Base-by-base conservation (phyloP, 805 yeast species). In the Hanseniaspora taiwanica region DNA sequence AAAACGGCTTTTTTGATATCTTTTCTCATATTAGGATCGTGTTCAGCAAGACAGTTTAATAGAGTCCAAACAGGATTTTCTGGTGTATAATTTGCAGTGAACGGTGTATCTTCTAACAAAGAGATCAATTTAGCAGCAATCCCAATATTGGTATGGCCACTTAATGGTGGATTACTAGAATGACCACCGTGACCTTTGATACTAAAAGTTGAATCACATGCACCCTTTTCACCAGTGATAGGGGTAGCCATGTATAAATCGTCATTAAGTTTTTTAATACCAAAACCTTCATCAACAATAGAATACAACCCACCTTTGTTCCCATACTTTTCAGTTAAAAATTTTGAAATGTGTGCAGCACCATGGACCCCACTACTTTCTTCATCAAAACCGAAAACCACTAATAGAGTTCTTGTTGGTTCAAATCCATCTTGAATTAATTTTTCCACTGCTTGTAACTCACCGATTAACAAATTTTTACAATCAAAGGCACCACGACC, bases 401-500 rank as follows among this genome's bases (percentile, higher is more conserved):
- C 53, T 9, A 83, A 45, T 13, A 81, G 55, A 1, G 83, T 68
- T 57, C 94, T 72, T 39, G 66, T 56, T n/a, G 86, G 83, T 34
- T 53, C 42, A 59, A 66, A 80, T 1, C 68, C 76, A 17, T 59
- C 56, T 25, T 59, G 49, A 21, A 81, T 52, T 25, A 80, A 56
- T 38, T 62, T 56, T 50, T 79, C 84, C n/a, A 73, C 55, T 1
- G 86, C 67, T 54, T 81, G 87, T 52, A 82, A 54, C 37, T 78
- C 69, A 2, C 76, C 80, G 44, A 78, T 64, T 37, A 85, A 62
- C 27, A 76, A 59, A 53, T 77, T 77, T 57, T 85, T 85, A 54
- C 85, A 78, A 56, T 85, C 95, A 35, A 69, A 58, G 2, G 82
- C 56, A 31, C 95, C 95, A 50, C 94, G 69, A 2, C 94, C 94